phyloP scores from a whole-genome alignment of 2,329 filamentous ascomycete genomes.

The Epichloe coenophiala region DNA sequence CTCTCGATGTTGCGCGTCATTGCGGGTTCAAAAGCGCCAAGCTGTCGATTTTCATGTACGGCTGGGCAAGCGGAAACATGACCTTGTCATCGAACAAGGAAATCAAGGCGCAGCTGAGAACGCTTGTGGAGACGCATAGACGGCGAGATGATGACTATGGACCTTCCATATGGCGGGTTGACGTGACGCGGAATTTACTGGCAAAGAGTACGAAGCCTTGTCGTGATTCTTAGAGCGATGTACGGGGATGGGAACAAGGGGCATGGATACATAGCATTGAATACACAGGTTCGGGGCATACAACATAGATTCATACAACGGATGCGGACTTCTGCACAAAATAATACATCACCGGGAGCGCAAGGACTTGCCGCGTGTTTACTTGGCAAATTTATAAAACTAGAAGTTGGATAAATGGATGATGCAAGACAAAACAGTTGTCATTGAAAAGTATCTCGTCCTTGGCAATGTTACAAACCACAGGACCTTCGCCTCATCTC shows the following conservation, averaged over 20 bases:
- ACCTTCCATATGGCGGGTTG: slow-evolving; percentile 20
- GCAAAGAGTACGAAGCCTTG: slow-evolving; percentile 16
- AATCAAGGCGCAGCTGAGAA: slow-evolving; percentile 21
- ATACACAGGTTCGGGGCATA: too few species aligned
- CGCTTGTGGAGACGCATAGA: slow-evolving; percentile 20
- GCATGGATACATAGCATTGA: too few species aligned
- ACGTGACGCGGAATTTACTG: slow-evolving; percentile 23
- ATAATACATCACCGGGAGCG: too few species aligned
- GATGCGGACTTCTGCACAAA: too few species aligned
- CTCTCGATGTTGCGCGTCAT: slow-evolving; percentile 19
- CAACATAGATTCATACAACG: too few species aligned
- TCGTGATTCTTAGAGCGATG: neutral
- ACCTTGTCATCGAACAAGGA: slow-evolving; percentile 30
- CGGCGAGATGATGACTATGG: slow-evolving; percentile 16
- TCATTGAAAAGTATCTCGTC: too few species aligned
- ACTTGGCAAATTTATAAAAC: neutral
- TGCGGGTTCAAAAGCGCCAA: slow-evolving; percentile 23
- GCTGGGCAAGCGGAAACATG: slow-evolving; percentile 21
- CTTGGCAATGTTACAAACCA: too few species aligned
- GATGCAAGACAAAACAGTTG: too few species aligned
- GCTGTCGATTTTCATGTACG: slow-evolving; percentile 26
- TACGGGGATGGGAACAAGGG: too few species aligned
- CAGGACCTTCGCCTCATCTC: too few species aligned
- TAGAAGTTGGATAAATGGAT: too few species aligned
- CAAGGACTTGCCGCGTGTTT: neutral